These are phyloP conservation scores for Elsinoe perseae DNA, from an alignment of 2,329 filamentous ascomycete species.

Conservation along the genomic window DNA sequence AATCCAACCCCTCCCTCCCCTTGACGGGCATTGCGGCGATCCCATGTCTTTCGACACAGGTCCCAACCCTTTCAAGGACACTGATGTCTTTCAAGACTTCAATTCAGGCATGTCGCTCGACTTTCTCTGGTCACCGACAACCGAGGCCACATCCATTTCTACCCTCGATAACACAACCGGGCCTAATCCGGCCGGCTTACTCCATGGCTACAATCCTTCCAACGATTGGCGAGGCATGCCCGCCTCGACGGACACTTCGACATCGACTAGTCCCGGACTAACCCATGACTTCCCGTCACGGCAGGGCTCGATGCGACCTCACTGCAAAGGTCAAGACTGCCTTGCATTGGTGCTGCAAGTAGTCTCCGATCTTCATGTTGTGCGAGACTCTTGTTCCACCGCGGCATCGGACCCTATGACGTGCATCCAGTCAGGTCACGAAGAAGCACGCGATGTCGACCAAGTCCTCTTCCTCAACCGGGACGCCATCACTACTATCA, in stretches of 20 bases:
- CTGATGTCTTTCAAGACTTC: slow-evolving; percentile 16
- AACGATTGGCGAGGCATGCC: slow-evolving; percentile 12
- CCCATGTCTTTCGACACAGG: slow-evolving; percentile 10
- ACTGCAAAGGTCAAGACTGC: slow-evolving; percentile 15
- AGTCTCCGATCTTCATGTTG: slow-evolving; percentile 16
- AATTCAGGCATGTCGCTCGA: slow-evolving; percentile 15
- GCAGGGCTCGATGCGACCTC: background rate
- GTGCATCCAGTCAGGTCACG: slow-evolving; percentile 13
- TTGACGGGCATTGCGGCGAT: slow-evolving; percentile 13
- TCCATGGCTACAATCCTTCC: background rate
- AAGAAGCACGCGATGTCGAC: slow-evolving; percentile 17
- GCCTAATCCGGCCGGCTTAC: background rate
- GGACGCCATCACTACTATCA: slow-evolving; percentile 17
- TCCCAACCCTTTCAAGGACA: slow-evolving; percentile 14
- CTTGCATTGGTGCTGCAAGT: slow-evolving; percentile 16
- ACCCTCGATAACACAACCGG: slow-evolving; percentile 3
- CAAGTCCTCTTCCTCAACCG: slow-evolving; percentile 17
- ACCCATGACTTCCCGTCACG: slow-evolving; percentile 13
- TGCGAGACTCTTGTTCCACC: slow-evolving; percentile 12
- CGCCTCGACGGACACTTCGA: slow-evolving; percentile 7
- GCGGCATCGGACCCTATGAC: slow-evolving; percentile 14
- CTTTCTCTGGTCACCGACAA: slow-evolving; percentile 15
- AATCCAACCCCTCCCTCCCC: background rate
- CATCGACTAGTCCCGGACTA: slow-evolving; percentile 12
- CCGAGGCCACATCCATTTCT: slow-evolving; percentile 7